Conservation (phyloP, 75 land plant species). For the Selaginella moellendorffii region DNA sequence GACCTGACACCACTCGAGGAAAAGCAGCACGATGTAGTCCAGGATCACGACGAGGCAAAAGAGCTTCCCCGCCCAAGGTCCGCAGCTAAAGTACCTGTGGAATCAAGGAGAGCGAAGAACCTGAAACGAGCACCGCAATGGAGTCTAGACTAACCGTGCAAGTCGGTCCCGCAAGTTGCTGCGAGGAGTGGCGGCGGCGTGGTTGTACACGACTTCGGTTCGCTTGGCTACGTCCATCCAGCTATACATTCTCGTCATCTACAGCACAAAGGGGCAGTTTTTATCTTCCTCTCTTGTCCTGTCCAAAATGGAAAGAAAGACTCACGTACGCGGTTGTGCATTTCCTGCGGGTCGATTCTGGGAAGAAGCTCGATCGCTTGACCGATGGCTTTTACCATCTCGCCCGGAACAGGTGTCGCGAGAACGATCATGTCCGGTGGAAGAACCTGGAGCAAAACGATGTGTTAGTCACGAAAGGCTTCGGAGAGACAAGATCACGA, state of each 20-base stretch:
- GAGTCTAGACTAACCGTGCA: conserved; percentile 37
- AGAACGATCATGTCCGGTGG: conserved; percentile 96
- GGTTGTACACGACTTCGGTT: conserved; percentile 83
- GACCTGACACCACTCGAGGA: conserved; percentile 77
- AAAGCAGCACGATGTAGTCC: conserved; percentile 62
- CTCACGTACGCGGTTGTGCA: conserved; percentile 80
- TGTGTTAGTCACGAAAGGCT: too few relatives aligned
- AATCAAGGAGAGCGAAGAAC: too few relatives aligned
- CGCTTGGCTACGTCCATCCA: conserved; percentile 98
- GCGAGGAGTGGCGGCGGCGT: conserved; percentile 40
- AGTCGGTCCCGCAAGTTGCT: conserved; percentile 63
- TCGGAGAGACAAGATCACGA: too few relatives aligned
- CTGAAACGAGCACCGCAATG: too few relatives aligned
- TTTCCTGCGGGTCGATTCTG: conserved; percentile 63
- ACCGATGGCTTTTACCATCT: conserved; percentile 67
- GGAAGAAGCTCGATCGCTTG: conserved; percentile 83
- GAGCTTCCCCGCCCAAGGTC: conserved; percentile 96
- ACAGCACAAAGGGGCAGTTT: conserved; percentile 15
- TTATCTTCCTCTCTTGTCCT: too few relatives aligned
- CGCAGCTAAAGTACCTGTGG: conserved; percentile 84
- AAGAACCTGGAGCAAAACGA: conserved; percentile 79
- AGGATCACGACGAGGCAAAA: conserved; percentile 83
- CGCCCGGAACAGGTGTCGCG: conserved; percentile 77
- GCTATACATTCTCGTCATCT: conserved; percentile 88
- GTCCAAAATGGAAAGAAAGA: conserved; percentile 82